These are phyloP conservation scores for Uncinocarpus reesii DNA, from an alignment of 2,329 filamentous ascomycete genomes.

Conservation along the genomic window DNA sequence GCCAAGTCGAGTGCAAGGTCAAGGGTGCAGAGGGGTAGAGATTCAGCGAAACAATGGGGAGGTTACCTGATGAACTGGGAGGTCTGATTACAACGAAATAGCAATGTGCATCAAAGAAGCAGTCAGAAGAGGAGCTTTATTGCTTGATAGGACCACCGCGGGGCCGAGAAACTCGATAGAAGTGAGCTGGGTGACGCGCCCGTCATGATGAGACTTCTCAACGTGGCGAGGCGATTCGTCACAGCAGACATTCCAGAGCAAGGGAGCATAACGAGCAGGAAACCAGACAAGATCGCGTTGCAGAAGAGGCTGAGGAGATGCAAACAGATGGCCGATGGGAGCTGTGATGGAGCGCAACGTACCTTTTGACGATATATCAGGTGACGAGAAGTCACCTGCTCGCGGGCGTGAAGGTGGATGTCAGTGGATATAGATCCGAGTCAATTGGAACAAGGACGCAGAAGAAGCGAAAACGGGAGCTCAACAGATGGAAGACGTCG, in stretches of 20 bases:
- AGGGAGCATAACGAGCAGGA: background rate
- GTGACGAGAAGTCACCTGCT: slow-evolving; percentile 19
- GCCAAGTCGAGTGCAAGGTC: too few relatives aligned
- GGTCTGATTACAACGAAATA: background rate
- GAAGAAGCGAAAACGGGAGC: background rate
- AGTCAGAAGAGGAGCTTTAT: background rate
- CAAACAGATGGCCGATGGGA: background rate
- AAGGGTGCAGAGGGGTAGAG: background rate
- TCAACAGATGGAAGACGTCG: background rate
- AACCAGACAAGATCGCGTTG: background rate
- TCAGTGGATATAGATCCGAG: slow-evolving; percentile 17
- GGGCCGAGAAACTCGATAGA: background rate
- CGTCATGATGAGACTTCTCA: slow-evolving; percentile 3
- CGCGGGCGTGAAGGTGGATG: slow-evolving; percentile 11
- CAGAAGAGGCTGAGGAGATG: background rate
- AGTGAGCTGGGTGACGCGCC: background rate
- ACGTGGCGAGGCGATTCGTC: background rate
- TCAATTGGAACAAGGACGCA: slow-evolving; percentile 3
- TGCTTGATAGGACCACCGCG: background rate
- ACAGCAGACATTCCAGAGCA: background rate
- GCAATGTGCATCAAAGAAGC: background rate
- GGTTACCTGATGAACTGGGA: background rate
- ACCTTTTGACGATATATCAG: slow-evolving; percentile 18
- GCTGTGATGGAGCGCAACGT: slow-evolving; percentile 12
- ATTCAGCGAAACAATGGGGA: background rate